Conservation (phyloP, 2,329 filamentous ascomycete genomes). For the Leptodontidium sp. region DNA sequence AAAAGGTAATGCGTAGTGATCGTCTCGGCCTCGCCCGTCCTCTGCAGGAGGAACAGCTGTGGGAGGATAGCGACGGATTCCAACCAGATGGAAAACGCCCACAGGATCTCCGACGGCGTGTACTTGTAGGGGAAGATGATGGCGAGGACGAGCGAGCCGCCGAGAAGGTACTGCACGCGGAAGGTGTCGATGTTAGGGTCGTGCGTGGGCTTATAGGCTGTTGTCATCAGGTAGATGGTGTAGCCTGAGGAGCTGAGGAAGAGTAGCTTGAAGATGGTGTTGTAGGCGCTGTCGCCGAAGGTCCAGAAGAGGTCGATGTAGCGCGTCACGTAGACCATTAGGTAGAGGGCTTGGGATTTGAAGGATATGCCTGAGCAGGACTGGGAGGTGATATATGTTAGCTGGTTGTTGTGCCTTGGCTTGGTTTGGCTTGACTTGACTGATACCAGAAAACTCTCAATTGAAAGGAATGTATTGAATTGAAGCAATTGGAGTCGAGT, state of each 20-base stretch:
- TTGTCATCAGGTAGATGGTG: constrained; percentile 97
- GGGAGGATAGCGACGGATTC: constrained; percentile 96
- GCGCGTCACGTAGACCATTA: constrained; percentile 91
- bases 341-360: constrained; percentile 96
- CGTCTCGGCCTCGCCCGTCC: constrained; percentile 98
- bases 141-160: constrained; percentile 79
- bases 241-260: constrained; percentile 92
- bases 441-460: constrained; percentile 1
- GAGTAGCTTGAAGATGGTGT: constrained; percentile 93
- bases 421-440: constrained; percentile 26
- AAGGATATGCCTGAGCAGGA: constrained; percentile 98
- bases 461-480: background rate
- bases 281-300: constrained; percentile 77
- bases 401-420: constrained; percentile 23
- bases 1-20: constrained; percentile 99
- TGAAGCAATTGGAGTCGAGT: constrained; percentile 4
- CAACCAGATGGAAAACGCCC: constrained; percentile 98
- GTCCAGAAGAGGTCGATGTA: constrained; percentile 94
- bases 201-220: constrained; percentile 96
- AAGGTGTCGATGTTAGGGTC: constrained; percentile 98
- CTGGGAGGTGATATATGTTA: constrained; percentile 75
- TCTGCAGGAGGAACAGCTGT: constrained; percentile 97
- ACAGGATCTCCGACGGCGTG: constrained; percentile 83
- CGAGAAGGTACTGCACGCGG: constrained; percentile 93
- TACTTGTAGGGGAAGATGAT: constrained; percentile 88